Conservation (phyloP, 2,329 filamentous ascomycete species). For the Albifimbria verrucaria region DNA sequence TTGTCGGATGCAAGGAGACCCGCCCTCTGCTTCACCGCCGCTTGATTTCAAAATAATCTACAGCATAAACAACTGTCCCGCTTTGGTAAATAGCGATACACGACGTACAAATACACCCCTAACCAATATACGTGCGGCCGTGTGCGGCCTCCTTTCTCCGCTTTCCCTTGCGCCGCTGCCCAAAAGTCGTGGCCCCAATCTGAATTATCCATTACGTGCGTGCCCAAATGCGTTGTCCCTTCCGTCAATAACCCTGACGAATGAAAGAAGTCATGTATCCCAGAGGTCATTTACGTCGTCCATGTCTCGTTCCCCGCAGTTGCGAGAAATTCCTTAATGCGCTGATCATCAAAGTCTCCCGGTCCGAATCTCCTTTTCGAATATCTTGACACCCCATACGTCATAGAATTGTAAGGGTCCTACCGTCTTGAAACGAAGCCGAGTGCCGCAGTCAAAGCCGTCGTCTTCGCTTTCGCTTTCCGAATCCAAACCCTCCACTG, state of each 20-base stretch:
- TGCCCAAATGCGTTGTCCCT: not conserved
- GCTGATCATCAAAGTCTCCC: conserved; percentile 21
- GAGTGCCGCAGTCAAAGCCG: conserved; percentile 23
- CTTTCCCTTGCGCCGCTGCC: not conserved
- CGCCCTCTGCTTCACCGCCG: not conserved
- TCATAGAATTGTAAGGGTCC: conserved; percentile 36
- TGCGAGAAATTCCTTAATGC: not conserved
- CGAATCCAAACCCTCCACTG: conserved; percentile 22
- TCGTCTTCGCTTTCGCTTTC: conserved; percentile 31
- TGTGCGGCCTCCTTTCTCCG: no score
- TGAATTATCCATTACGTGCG: not conserved
- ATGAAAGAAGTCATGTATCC: not conserved
- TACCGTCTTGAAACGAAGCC: conserved; percentile 32
- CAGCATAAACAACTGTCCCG: not conserved
- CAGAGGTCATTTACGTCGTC: not conserved
- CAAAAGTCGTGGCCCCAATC: not conserved
- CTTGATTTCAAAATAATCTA: not conserved
- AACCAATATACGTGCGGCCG: not conserved
- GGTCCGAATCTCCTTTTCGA: conserved; percentile 52
- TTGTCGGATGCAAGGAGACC: not conserved
- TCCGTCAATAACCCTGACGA: not conserved
- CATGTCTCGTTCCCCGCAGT: not conserved
- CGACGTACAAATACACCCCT: not conserved
- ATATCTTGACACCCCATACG: conserved; percentile 50
- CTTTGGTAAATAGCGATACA: not conserved